Base-by-base conservation (phyloP, 1,284 basidiomycete species). In the Cystobasidiaceae sp. region DNA sequence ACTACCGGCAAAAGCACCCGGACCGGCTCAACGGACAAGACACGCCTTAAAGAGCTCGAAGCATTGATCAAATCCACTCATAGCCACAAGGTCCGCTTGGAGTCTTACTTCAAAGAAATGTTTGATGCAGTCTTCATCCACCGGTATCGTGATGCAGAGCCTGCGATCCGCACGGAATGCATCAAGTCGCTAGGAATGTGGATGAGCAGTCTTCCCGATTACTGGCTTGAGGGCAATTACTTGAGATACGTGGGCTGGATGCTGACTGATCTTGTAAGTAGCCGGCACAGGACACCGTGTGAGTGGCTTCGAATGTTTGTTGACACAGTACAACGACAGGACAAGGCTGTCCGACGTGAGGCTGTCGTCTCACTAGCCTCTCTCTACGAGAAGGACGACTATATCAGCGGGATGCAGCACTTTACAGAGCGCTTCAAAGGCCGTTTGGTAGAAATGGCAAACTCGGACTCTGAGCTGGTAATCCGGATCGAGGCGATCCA, bases 181-280 rank as follows among this genome's bases (percentile, higher is more conserved):
- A 86, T 97, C 54, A 85, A 84, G 32, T 86, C 92, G n/a, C 85
- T 99, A 68, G 93, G 93, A 0, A 78, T 83, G 0, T 97, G 91
- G 90, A 90, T 97, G 79, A 87, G 86, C 71, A 87, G 85, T 71
- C 88, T 91, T 73, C 89, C 93, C 0, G 84, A 86, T 4, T 85
- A 90, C 74, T 98, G 92, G 77, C 82, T 97, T 46, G 87, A 91
- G 65, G 85, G 85, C 4, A 81, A 85, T 23, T 94, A 93, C 77
- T 84, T 98, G 39, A 87, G 88, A 41, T 97, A 97, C 75, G 85
- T 94, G 7, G 92, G 91, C n/a, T 93, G 90, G 89, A 88, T 93
- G 2, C 82, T 97, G 19, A 91, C 89, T 0, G 93, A 96, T 74
- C 78, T 83, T 33, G 78, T 79, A 37, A 68, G 78, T 73, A 1